Evolutionary conservation across 495 filamentous ascomycete genomes (phyloP), one percentile per base, ranked within the genome.

Genomic region (Aspergillus cristatus): DNA sequence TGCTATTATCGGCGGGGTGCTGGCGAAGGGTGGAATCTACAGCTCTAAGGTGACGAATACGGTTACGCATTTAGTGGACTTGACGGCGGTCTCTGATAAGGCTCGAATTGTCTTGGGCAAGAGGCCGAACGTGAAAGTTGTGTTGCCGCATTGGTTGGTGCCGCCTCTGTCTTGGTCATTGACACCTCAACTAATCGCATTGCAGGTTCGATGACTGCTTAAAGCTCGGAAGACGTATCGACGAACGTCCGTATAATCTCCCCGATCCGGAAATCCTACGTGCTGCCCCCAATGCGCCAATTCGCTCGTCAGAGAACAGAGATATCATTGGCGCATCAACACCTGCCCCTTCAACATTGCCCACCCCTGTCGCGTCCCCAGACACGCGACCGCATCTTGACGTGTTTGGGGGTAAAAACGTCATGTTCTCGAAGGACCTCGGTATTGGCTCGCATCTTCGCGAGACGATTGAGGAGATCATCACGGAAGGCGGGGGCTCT

Each of bases 181-280:
- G 8, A 4, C 8, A 24, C 8, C 8, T 24, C 4, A 4, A 24
- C 8, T 24, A 8, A 24, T 24, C 2, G 11, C 24, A 37, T 37
- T 18, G 14, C 38, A 90, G 84, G 85, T 95, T 99, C 50, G 91
- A 97, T 46, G 90, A 95, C 52, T 99, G 91, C 55, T 72, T 99
- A 24, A 87, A 83, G 58, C 76, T 99, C 31, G 86, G 88, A 26
- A 81, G 81, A 48, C 75, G 82, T 33, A 94, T 99, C 40, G 78
- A 84, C 47, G 91, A 97, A 49, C 60, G 67, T 10, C 91, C 93
- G 10, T 99, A 99, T 54, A 68, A 71, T 14, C 76, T 97, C 10
- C 91, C 93, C 11, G 71, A 96, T 47, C 86, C 93, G 1, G 84
- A 88, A 45, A 84, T 91, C 14, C 53, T 85, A 12, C 72, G 65